Base-by-base conservation (phyloP, 495 filamentous ascomycete genomes). In the Penicillium bovifimosum region DNA sequence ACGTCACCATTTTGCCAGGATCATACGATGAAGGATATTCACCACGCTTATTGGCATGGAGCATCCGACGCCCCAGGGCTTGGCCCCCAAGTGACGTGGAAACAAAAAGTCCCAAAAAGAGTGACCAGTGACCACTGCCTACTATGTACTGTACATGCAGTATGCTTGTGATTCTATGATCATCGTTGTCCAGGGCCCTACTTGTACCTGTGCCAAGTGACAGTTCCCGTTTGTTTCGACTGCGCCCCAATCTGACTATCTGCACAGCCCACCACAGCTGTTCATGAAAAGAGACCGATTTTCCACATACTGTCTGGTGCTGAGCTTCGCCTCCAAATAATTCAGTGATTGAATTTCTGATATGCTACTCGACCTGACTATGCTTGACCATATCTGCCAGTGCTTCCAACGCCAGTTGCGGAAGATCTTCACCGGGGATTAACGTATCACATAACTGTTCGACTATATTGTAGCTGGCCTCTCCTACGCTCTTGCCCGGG, bases 251-350 rank as follows among this genome's bases (percentile, higher is more conserved):
- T 41, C 39, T 42, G 28, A 41, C 26, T 40, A 35, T 17, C 0
- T 50, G 31, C 48, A 50, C 39, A 50, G 48, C 48, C 47, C 47
- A 34, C 47, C 38, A 24, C 34, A 3, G 4, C 14, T 14, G n/a
- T 41, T 29, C n/a, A 24, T 27, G 29, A 50, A 42, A 41, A 50
- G 31, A 16, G n/a, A 9, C 48, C 28, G 4, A 6, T 6, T 35
- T 5, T 28, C 39, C 4, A n/a, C 14, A 24, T 24, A 24, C 20
- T 24, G 4, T 24, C 2, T 24, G 20, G 20, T 24, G n/a, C n/a
- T 24, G 20, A 24, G 20, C 20, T 24, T 24, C 20, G 20, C 20
- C 20, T 24, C 20, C 4, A 24, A 24, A 24, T 24, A 24, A 24
- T 24, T 4, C 4, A 24, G 2, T n/a, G n/a, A n/a, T 24, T 4